Percentiles rank a stretch among this genome's conserved stretches.
Evolutionary conservation across 371 early-diverging fungal species (phyloP).

Genomic region (Rhizomucor pusillus): DNA sequence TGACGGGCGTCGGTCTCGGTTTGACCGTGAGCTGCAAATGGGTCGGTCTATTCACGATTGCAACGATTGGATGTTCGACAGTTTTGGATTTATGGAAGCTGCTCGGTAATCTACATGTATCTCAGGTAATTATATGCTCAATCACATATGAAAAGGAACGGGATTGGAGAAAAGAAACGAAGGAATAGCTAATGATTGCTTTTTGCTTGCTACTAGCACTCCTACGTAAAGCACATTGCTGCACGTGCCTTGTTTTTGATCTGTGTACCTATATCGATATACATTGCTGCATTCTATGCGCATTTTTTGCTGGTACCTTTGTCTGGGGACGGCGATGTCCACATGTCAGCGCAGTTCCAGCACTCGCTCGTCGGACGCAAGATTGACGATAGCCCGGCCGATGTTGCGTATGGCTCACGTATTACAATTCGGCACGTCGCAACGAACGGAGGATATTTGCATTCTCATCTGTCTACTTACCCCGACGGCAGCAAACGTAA

Average conservation of each 20-base stretch:
- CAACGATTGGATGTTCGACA: slow-evolving; percentile 80
- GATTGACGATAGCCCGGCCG: slow-evolving; percentile 45
- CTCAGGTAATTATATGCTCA: slow-evolving; percentile 36
- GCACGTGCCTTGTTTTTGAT: slow-evolving; percentile 77
- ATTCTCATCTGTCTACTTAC: slow-evolving; percentile 85
- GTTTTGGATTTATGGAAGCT: slow-evolving; percentile 85
- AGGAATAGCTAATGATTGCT: neutral
- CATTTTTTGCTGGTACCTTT: slow-evolving; percentile 78
- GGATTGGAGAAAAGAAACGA: too few species aligned
- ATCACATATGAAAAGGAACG: neutral
- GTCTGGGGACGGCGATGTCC: slow-evolving; percentile 90
- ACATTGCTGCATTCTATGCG: slow-evolving; percentile 79
- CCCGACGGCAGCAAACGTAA: slow-evolving; percentile 79
- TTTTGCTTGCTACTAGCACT: slow-evolving; percentile 32
- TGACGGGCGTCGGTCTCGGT: slow-evolving; percentile 73
- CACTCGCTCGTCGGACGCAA: slow-evolving; percentile 75
- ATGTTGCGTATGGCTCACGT: slow-evolving; percentile 76
- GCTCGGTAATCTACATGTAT: slow-evolving; percentile 64
- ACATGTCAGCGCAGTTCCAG: slow-evolving; percentile 89
- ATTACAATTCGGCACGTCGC: slow-evolving; percentile 76
- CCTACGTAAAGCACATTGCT: slow-evolving; percentile 63
- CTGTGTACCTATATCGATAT: slow-evolving; percentile 77
- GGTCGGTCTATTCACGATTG: slow-evolving; percentile 91
- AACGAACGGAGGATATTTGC: slow-evolving; percentile 78
- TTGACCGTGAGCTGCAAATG: slow-evolving; percentile 76